A percentile compares a stretch with the other conserved stretches of the same genome.
Conservation (phyloP, 1,284 basidiomycete genomes). For the Boletus semigastroideus region DNA sequence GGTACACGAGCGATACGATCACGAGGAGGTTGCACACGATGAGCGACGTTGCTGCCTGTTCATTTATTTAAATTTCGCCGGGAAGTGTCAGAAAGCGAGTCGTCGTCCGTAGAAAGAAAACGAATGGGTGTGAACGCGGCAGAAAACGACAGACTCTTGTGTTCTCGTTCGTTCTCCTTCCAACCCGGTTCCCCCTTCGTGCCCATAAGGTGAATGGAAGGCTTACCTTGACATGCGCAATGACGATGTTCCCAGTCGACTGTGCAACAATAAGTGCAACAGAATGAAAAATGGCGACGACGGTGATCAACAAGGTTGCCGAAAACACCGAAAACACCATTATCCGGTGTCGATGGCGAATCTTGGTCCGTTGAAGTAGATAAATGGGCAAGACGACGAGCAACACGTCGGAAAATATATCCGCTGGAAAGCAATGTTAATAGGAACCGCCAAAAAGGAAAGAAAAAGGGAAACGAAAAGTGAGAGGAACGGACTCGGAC, state of each 20-base stretch:
- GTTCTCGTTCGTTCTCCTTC: neutral
- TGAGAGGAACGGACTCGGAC: neutral
- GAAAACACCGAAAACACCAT: conserved; percentile 19
- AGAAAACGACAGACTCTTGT: too few relatives aligned
- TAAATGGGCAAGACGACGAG: conserved; percentile 22
- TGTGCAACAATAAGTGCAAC: neutral
- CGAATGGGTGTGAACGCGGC: neutral
- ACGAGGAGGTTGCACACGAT: conserved; percentile 33
- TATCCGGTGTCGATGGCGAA: conserved; percentile 19
- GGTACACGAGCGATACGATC: conserved; percentile 24
- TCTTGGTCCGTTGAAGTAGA: conserved; percentile 5
- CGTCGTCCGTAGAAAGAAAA: neutral
- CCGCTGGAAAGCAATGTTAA: conserved; percentile 6
- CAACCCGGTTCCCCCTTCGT: too few relatives aligned
- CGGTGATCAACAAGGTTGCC: conserved; percentile 19
- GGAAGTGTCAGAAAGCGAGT: too few relatives aligned
- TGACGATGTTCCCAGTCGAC: conserved; percentile 11
- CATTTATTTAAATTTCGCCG: too few relatives aligned
- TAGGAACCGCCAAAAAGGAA: too few relatives aligned
- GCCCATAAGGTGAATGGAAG: neutral
- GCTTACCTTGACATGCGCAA: conserved; percentile 25
- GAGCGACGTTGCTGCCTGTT: conserved; percentile 19
- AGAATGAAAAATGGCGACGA: conserved; percentile 21
- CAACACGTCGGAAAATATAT: conserved; percentile 28
- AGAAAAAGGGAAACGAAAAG: neutral